phyloP scores from a whole-genome alignment of 441 rosid species.

The Breynia disticha region DNA sequence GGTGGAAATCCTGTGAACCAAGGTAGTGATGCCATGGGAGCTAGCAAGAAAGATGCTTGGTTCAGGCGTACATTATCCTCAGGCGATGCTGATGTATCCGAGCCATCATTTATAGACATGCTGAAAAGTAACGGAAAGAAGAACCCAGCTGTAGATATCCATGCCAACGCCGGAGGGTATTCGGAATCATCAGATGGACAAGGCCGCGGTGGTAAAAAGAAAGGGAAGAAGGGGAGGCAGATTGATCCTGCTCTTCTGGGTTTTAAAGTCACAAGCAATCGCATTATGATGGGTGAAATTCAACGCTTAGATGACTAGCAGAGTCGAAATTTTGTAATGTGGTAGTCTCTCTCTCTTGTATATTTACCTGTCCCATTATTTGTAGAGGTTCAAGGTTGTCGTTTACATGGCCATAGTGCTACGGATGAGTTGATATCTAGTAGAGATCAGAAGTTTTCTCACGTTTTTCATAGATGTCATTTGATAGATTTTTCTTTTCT shows the following conservation, averaged over 20 bases:
- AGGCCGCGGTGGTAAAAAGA: conserved; percentile 43
- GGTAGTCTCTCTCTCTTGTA: conserved; percentile 3
- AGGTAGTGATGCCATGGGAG: conserved; percentile 9
- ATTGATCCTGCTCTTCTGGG: conserved; percentile 60
- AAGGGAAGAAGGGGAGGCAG: conserved; percentile 61
- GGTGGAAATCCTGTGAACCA: conserved; percentile 14
- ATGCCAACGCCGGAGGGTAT: conserved; percentile 16
- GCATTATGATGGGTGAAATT: conserved; percentile 60
- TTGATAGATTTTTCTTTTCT: no score
- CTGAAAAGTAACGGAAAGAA: conserved; percentile 28
- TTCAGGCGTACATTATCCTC: conserved; percentile 32
- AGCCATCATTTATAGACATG: conserved; percentile 53
- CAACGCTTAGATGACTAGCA: conserved; percentile 43
- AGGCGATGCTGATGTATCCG: conserved; percentile 29
- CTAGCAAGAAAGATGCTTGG: conserved; percentile 24
- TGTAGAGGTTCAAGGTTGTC: conserved; percentile 22
- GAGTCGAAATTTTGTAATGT: conserved; percentile 3
- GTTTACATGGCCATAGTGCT: background rate
- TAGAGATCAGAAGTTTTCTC: no score
- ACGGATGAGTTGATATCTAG: background rate
- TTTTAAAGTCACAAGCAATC: conserved; percentile 59
- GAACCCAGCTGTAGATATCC: conserved; percentile 2
- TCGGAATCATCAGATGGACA: conserved; percentile 27
- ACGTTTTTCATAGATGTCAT: no score
- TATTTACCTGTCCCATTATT: conserved; percentile 4